phyloP scores from a whole-genome alignment of 352 stramenopile species.

The Phytophthora megakarya region DNA sequence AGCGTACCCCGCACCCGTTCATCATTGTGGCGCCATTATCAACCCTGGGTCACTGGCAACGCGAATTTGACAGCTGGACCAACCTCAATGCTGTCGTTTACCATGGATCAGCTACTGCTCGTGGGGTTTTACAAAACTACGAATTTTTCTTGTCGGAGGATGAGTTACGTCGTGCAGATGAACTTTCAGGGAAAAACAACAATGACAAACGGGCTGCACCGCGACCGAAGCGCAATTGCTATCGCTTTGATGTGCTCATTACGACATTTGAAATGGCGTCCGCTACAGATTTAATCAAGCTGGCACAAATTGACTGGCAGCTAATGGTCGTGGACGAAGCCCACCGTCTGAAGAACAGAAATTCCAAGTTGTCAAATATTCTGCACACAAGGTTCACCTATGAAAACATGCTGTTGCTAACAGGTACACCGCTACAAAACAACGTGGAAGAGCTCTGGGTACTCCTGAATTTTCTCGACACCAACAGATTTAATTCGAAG shows the following conservation, averaged over 20 bases:
- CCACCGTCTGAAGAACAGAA: slow-evolving; percentile 98
- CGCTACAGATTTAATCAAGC: slow-evolving; percentile 93
- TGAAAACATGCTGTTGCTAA: slow-evolving; percentile 89
- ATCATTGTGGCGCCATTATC: slow-evolving; percentile 98
- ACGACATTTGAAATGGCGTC: slow-evolving; percentile 99
- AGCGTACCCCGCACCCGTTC: slow-evolving; percentile 95
- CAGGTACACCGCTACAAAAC: slow-evolving; percentile 91
- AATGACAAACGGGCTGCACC: slow-evolving; percentile 33
- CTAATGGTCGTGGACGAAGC: slow-evolving; percentile 99
- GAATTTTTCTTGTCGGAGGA: slow-evolving; percentile 92
- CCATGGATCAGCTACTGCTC: slow-evolving; percentile 92
- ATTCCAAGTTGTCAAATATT: slow-evolving; percentile 93
- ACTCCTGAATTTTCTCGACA: slow-evolving; percentile 98
- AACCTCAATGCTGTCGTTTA: slow-evolving; percentile 99
- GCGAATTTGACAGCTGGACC: slow-evolving; percentile 95
- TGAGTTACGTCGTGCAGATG: slow-evolving; percentile 48
- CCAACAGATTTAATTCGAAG: slow-evolving; percentile 92
- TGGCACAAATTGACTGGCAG: slow-evolving; percentile 95
- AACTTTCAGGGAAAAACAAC: slow-evolving; percentile 33
- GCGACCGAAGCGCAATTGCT: slow-evolving; percentile 58
- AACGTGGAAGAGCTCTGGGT: slow-evolving; percentile 96
- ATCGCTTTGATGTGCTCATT: slow-evolving; percentile 99
- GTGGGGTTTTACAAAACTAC: slow-evolving; percentile 92
- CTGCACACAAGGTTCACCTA: slow-evolving; percentile 82
- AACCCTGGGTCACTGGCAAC: slow-evolving; percentile 98